phyloP scores from a whole-genome alignment of 2,329 filamentous ascomycete species.

The Ophiostoma perfectum region DNA sequence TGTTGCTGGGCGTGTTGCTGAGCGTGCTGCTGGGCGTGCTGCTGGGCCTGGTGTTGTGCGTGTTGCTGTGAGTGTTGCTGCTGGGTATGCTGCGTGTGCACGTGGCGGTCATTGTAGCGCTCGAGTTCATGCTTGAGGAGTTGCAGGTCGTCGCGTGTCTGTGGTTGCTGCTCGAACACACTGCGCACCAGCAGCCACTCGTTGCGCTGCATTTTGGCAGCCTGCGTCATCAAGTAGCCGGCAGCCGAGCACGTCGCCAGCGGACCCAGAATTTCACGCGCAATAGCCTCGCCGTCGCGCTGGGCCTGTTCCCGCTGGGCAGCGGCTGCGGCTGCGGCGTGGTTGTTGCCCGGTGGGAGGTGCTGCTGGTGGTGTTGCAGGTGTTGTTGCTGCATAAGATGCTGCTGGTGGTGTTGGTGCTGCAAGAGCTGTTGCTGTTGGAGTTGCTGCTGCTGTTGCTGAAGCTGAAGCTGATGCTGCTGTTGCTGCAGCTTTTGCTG shows the following conservation, averaged over 20 bases:
- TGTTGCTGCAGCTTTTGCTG: neutral
- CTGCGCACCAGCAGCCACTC: conserved; percentile 70
- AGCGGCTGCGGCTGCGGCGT: neutral
- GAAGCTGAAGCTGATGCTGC: neutral
- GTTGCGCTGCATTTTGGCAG: conserved; percentile 59
- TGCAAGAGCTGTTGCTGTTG: conserved; percentile 3
- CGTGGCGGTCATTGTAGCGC: conserved; percentile 31
- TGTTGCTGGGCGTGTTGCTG: conserved; percentile 14
- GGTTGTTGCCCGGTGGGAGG: neutral
- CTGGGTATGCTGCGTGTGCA: conserved; percentile 16
- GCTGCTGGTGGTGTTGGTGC: conserved; percentile 1
- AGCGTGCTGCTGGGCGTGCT: conserved; percentile 9
- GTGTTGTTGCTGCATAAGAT: conserved; percentile 15
- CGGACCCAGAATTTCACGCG: conserved; percentile 39
- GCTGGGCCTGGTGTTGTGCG: conserved; percentile 9
- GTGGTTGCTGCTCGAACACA: conserved; percentile 61
- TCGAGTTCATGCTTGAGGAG: conserved; percentile 53
- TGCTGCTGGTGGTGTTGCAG: conserved; percentile 4
- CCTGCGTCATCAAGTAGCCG: conserved; percentile 63
- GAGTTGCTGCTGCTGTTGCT: neutral
- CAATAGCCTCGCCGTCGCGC: conserved; percentile 24
- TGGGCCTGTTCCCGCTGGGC: conserved; percentile 21
- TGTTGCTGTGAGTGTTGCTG: conserved; percentile 15
- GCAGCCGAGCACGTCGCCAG: conserved; percentile 61
- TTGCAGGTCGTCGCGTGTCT: conserved; percentile 57